These are phyloP conservation scores for Parachlorella kessleri DNA, from an alignment of 139 green algal species.

Conservation along the genomic window DNA sequence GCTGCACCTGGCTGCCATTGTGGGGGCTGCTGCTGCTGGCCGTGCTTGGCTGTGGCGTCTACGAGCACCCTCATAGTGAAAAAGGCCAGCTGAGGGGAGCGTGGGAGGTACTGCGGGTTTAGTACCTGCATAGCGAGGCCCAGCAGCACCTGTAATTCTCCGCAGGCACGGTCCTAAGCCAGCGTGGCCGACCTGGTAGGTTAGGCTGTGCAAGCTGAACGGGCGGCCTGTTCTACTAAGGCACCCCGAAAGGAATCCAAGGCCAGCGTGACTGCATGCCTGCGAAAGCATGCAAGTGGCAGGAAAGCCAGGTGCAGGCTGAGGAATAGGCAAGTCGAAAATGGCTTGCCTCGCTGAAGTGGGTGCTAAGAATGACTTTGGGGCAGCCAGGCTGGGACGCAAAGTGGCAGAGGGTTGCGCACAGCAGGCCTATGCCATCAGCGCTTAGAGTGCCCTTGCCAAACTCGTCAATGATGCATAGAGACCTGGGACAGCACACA, in stretches of 20 bases:
- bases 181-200: no score
- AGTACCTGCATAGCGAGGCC: constrained; percentile 26
- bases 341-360: constrained; percentile 67
- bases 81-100: constrained; percentile 56
- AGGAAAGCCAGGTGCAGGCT: no score
- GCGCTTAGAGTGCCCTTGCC: constrained; percentile 89
- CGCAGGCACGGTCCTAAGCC: no score
- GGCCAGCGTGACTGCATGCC: no score
- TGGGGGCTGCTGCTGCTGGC: not conserved
- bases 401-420: constrained; percentile 60
- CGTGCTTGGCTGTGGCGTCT: no score
- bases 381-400: not conserved
- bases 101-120: constrained; percentile 22
- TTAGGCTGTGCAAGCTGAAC: no score
- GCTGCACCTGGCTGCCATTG: not conserved
- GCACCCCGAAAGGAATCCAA: no score
- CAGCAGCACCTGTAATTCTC: no score
- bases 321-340: not conserved
- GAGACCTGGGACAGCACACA: no score
- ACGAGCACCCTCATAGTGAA: constrained; percentile 73
- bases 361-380: constrained; percentile 74
- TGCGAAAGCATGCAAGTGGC: no score
- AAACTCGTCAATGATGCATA: constrained; percentile 96
- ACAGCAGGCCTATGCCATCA: constrained; percentile 83
- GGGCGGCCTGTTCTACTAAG: no score